Evolutionary conservation across 2,329 filamentous ascomycete species (phyloP), one percentile per base, ranked within the genome.

Genomic region (Fragosphaeria purpurea): DNA sequence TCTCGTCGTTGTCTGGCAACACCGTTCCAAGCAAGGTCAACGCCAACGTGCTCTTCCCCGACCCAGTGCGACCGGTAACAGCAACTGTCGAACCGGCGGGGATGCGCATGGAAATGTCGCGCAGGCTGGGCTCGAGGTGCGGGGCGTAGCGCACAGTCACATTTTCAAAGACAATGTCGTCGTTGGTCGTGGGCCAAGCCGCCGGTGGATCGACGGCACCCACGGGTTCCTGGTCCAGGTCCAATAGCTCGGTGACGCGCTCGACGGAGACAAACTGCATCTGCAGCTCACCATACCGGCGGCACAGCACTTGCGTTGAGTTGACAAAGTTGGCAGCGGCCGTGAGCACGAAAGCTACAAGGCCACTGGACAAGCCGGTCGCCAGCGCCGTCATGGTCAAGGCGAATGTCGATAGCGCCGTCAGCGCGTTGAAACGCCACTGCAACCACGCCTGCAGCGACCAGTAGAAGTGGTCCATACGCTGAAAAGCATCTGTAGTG

Each of bases 381-480:
- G 82, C 84, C 6, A 95, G 70, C 11, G 89, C 89, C 8, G 90
- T 76, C 2, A 83, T 64, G 1, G 88, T 87, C 47, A 95, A 70
- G 0, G 80, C 67, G 52, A 91, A 85, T 0, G 86, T 88, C 7
- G 87, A 87, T 4, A 78, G 63, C 0, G 85, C 85, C 0, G 88
- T 88, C 6, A 90, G 67, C 7, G 72, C 66, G 58, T 88, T 83
- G 50, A 93, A 91, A 10, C 89, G 81, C 60, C 85, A 88, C 63
- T 83, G 82, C 3, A 95, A 73, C 89, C 89, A 95, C 7, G 82
- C 80, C 57, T 94, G 88, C 42, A 94, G 74, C 52, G 83, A 86
- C 85, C 89, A 95, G 68, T 94, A 95, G 68, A 95, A 95, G 64
- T 96, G 90, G 60, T 96, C 90, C 77, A 95, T 93, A 62, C 88